These are phyloP conservation scores for Choanephora cucurbitarum DNA, from an alignment of 371 early-diverging fungal genomes.

Conservation along the genomic window DNA sequence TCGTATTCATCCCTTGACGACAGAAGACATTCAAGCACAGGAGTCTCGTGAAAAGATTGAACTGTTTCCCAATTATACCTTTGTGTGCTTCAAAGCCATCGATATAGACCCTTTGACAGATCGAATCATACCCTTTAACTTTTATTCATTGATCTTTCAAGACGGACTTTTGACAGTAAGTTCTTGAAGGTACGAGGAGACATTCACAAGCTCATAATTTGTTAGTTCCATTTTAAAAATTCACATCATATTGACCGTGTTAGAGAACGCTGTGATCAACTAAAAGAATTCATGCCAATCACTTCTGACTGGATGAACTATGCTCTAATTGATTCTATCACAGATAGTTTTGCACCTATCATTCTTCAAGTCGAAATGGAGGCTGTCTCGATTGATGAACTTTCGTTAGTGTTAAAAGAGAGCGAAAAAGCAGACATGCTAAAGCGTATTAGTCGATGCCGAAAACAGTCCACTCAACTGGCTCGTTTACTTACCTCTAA, in stretches of 20 bases:
- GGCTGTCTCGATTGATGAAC: conserved; percentile 86
- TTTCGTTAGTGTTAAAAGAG: conserved; percentile 72
- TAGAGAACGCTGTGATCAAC: conserved; percentile 37
- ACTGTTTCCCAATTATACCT: conserved; percentile 69
- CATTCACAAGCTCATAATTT: no score
- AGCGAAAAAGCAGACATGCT: conserved; percentile 87
- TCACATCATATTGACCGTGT: conserved; percentile 38
- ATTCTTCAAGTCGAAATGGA: conserved; percentile 78
- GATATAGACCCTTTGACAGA: conserved; percentile 58
- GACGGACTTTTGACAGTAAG: conserved; percentile 62
- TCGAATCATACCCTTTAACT: conserved; percentile 63
- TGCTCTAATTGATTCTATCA: conserved; percentile 82
- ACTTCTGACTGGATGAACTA: conserved; percentile 80
- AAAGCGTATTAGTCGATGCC: conserved; percentile 78
- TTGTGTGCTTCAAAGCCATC: conserved; percentile 69
- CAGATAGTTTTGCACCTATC: conserved; percentile 78
- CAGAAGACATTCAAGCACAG: conserved; percentile 72
- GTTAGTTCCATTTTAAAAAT: conserved; percentile 45
- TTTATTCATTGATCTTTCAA: conserved; percentile 80
- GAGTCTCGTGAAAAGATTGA: conserved; percentile 81
- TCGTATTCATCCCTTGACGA: conserved; percentile 74
- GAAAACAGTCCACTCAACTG: conserved; percentile 78
- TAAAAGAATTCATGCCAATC: conserved; percentile 40
- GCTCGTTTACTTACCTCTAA: conserved; percentile 74
- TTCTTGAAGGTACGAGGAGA: not conserved